A percentile compares a stretch with the other conserved stretches of the same genome.
phyloP scores from a whole-genome alignment of 1,284 basidiomycete genomes.

The Omphalotus olearius region DNA sequence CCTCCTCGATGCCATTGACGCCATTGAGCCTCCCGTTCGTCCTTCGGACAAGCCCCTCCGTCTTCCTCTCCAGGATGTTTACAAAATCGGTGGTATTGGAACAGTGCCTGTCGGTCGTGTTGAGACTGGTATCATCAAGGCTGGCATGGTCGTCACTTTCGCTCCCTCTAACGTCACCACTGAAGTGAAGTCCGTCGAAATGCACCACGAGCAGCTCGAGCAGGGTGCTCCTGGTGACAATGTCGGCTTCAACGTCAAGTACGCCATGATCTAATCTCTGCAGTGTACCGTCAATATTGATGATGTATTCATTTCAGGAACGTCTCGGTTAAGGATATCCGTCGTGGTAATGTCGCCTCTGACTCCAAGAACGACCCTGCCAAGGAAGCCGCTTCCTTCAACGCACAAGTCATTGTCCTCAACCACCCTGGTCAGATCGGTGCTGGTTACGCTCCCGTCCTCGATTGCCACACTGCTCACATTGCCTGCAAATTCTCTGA shows the following conservation, averaged over 20 bases:
- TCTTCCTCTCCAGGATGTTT: slow-evolving; percentile 99
- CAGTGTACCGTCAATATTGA: slow-evolving; percentile 10
- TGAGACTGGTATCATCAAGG: slow-evolving; percentile 99
- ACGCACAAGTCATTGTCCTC: slow-evolving; percentile 99
- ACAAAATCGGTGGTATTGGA: slow-evolving; percentile 99
- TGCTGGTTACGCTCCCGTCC: slow-evolving; percentile 95
- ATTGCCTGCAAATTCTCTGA: slow-evolving; percentile 99
- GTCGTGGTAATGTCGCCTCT: slow-evolving; percentile 97
- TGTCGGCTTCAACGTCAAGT: slow-evolving; percentile 98
- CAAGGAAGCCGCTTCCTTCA: slow-evolving; percentile 99
- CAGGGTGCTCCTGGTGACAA: slow-evolving; percentile 98
- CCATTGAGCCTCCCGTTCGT: slow-evolving; percentile 95
- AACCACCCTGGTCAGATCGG: slow-evolving; percentile 99
- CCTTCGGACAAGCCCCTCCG: slow-evolving; percentile 99
- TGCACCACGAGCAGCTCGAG: slow-evolving; percentile 99
- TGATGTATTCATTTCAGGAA: slow-evolving; percentile 58
- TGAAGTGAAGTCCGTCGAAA: slow-evolving; percentile 99
- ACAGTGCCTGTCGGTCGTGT: slow-evolving; percentile 99
- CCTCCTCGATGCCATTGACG: slow-evolving; percentile 98
- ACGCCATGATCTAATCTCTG: slow-evolving; percentile 6
- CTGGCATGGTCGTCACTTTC: slow-evolving; percentile 98
- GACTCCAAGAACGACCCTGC: slow-evolving; percentile 99
- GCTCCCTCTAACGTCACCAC: slow-evolving; percentile 98
- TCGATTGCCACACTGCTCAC: slow-evolving; percentile 99
- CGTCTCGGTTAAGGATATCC: slow-evolving; percentile 99